Base-by-base conservation (phyloP, 306 rosid species). In the Pachyrhizus erosus region DNA sequence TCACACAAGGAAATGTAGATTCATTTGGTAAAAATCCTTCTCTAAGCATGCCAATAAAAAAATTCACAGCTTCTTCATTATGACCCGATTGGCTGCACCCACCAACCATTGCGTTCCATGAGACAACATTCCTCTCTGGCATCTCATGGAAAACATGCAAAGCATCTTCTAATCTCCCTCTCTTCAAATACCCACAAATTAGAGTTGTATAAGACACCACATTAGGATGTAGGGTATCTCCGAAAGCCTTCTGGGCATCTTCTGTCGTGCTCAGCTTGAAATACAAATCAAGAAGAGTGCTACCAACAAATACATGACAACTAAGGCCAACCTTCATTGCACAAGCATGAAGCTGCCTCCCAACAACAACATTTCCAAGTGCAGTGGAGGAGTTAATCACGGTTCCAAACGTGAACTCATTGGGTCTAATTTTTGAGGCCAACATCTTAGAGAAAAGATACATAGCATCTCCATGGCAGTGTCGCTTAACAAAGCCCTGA, bases 61-160 rank as follows among this genome's bases (percentile, higher is more conserved):
- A 82, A 46, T 82, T 84, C 45, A 91, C 91, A 64, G 98, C 98
- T 66, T 89, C 93, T 83, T 95, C 99, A 45, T 88, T 93, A 61
- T 90, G 90, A 0, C 99, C 99, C 57, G 87, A 89, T 82, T 93
- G 97, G 83, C 97, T 91, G 78, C 87, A 91, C 83, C 98, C 98
- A 18, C 96, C 84, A 71, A 93, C 89, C 92, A 95, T 89, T 0
- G 94, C 93, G 86, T 91, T 93, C 98, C 98, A 95, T 0, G 98
- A 91, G 9, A 95, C 89, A 9, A 89, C 70, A 40, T 95, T 95
- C 84, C 88, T 91, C 91, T 89, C 90, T 2, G 95, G 97, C 97
- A 91, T 91, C 77, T 80, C 87, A 2, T 15, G 57, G 43, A 95
- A 95, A 83, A 95, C 83, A 49, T 7, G 80, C 54, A 80, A 49